Percentiles rank a stretch among this genome's conserved stretches.
phyloP scores from a whole-genome alignment of 2,329 filamentous ascomycete genomes.

The Hymenoscyphus salicellus region DNA sequence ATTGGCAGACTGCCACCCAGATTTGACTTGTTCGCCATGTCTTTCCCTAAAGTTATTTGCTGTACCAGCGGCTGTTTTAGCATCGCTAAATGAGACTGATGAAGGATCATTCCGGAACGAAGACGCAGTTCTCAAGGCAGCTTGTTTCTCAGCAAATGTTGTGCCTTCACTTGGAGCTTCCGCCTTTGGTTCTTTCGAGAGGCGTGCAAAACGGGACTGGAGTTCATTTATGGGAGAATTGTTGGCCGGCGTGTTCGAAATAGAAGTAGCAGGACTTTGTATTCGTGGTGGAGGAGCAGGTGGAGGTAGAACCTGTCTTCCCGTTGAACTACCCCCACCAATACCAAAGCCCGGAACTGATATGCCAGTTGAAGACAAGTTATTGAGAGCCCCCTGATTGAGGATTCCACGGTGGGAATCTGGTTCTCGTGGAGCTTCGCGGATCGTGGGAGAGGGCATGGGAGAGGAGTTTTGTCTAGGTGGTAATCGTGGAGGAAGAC shows the following conservation, averaged over 20 bases:
- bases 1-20: slow-evolving; percentile 46
- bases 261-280: slow-evolving; percentile 18
- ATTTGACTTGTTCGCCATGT: slow-evolving; percentile 57
- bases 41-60: slow-evolving; percentile 58
- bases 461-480: slow-evolving; percentile 41
- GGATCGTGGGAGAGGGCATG: slow-evolving; percentile 41
- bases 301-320: slow-evolving; percentile 37
- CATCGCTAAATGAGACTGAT: slow-evolving; percentile 50
- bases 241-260: slow-evolving; percentile 12
- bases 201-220: slow-evolving; percentile 37
- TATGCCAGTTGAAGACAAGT: slow-evolving; percentile 60
- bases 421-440: slow-evolving; percentile 22
- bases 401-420: slow-evolving; percentile 35
- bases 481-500: slow-evolving; percentile 59
- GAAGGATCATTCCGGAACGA: slow-evolving; percentile 50
- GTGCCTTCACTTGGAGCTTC: slow-evolving; percentile 42
- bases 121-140: slow-evolving; percentile 50
- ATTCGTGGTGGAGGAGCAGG: slow-evolving; percentile 29
- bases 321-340: slow-evolving; percentile 37
- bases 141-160: slow-evolving; percentile 53
- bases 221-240: slow-evolving; percentile 34
- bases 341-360: slow-evolving; percentile 66
- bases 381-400: slow-evolving; percentile 48
- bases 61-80: slow-evolving; percentile 49
- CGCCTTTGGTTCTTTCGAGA: slow-evolving; percentile 35